These are phyloP conservation scores for Ormosia semicastrata DNA, from an alignment of 306 rosid genomes.

Conservation along the genomic window DNA sequence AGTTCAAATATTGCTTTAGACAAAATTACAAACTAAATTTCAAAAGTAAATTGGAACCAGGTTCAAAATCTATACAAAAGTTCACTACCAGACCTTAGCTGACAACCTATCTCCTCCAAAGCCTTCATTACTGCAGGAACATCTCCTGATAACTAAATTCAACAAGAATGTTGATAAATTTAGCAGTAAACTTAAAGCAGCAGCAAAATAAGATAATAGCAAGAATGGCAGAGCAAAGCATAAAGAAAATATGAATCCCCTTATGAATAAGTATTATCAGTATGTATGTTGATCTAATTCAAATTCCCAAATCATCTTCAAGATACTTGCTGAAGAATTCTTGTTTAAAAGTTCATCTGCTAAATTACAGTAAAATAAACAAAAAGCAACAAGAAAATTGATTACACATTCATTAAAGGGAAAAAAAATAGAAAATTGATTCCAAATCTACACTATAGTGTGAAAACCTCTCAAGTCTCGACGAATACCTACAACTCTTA, in stretches of 20 bases:
- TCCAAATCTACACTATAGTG: neutral
- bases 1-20: conserved; percentile 4
- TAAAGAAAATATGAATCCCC: neutral
- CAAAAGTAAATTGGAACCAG: neutral
- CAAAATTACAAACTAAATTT: conserved; percentile 22
- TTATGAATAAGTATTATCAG: neutral
- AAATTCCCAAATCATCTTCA: conserved; percentile 1
- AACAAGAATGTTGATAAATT: conserved; percentile 18
- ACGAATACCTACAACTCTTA: neutral
- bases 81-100: conserved; percentile 64
- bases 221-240: neutral
- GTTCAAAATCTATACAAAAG: conserved; percentile 15
- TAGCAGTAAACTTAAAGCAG: neutral
- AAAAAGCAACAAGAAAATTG: neutral
- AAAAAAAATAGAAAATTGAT: neutral
- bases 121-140: conserved; percentile 77
- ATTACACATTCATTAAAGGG: no score
- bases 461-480: neutral
- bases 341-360: neutral
- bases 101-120: conserved; percentile 84
- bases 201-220: neutral
- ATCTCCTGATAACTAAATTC: conserved; percentile 82
- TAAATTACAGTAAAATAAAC: neutral
- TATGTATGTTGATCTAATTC: neutral
- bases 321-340: neutral